These are phyloP conservation scores for Boletellus sp. DNA, from an alignment of 768 basidiomycete species.

Conservation along the genomic window DNA sequence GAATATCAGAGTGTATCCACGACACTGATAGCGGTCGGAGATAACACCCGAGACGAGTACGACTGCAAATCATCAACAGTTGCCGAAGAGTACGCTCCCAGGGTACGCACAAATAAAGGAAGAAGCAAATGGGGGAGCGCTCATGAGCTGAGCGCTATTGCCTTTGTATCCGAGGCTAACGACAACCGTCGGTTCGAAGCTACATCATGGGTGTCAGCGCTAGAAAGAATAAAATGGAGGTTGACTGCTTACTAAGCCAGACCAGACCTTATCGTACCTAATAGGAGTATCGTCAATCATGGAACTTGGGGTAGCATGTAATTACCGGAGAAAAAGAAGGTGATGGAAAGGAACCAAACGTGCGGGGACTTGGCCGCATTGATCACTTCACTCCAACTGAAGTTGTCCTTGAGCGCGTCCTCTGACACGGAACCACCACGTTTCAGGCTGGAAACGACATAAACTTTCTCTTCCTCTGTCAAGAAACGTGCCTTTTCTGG, in stretches of 20 bases:
- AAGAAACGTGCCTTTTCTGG: constrained; percentile 50
- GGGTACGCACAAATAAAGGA: constrained; percentile 42
- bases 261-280: constrained; percentile 17
- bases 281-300: neutral
- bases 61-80: constrained; percentile 22
- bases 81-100: neutral
- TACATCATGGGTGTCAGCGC: constrained; percentile 34
- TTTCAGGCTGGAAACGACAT: constrained; percentile 33
- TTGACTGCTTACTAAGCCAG: constrained; percentile 22
- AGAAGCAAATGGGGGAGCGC: constrained; percentile 49
- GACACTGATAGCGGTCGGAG: constrained; percentile 51
- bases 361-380: constrained; percentile 50
- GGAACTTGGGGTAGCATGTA: constrained; percentile 2
- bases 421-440: constrained; percentile 31
- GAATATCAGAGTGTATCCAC: constrained; percentile 46
- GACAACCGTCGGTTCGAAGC: constrained; percentile 73
- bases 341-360: constrained; percentile 46
- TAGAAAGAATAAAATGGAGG: constrained; percentile 15
- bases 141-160: constrained; percentile 55
- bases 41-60: constrained; percentile 40
- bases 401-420: constrained; percentile 42
- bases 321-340: constrained; percentile 52
- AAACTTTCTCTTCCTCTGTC: constrained; percentile 44
- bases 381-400: constrained; percentile 56
- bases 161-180: constrained; percentile 53